phyloP scores from a whole-genome alignment of 2,329 filamentous ascomycete genomes.

The Alternaria dauci region DNA sequence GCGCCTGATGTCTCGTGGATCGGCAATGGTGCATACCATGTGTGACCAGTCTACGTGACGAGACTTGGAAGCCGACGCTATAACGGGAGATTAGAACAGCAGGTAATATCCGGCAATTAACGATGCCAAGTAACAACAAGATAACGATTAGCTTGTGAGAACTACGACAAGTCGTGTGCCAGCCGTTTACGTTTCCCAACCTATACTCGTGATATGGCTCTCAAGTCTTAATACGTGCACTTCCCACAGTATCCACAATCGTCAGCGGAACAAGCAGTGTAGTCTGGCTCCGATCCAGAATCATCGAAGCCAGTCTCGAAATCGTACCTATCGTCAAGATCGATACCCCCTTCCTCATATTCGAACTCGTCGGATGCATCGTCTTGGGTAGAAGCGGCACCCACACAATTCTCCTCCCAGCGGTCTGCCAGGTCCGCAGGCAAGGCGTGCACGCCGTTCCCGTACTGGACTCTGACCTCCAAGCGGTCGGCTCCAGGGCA shows the following conservation, averaged over 20 bases:
- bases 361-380: slow-evolving; percentile 3
- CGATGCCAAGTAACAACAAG: too few species aligned
- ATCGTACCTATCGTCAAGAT: slow-evolving; percentile 2
- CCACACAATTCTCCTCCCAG: slow-evolving; percentile 15
- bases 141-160: too few species aligned
- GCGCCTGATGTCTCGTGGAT: background rate
- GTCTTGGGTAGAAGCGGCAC: background rate
- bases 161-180: too few species aligned
- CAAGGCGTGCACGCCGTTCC: slow-evolving; percentile 35
- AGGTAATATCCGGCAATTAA: too few species aligned
- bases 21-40: background rate
- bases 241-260: slow-evolving; percentile 51
- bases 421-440: slow-evolving; percentile 17
- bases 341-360: background rate
- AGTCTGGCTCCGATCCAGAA: slow-evolving; percentile 42
- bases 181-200: fast-evolving
- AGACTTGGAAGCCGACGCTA: too few species aligned
- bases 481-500: slow-evolving; percentile 39
- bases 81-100: too few species aligned
- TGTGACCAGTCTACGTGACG: background rate
- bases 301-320: slow-evolving; percentile 21
- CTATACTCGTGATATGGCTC: background rate
- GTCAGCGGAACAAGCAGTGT: slow-evolving; percentile 48
- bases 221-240: slow-evolving; percentile 37
- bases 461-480: slow-evolving; percentile 48